Base-by-base conservation (phyloP, 768 basidiomycete species). In the Infundibulicybe gibba region DNA sequence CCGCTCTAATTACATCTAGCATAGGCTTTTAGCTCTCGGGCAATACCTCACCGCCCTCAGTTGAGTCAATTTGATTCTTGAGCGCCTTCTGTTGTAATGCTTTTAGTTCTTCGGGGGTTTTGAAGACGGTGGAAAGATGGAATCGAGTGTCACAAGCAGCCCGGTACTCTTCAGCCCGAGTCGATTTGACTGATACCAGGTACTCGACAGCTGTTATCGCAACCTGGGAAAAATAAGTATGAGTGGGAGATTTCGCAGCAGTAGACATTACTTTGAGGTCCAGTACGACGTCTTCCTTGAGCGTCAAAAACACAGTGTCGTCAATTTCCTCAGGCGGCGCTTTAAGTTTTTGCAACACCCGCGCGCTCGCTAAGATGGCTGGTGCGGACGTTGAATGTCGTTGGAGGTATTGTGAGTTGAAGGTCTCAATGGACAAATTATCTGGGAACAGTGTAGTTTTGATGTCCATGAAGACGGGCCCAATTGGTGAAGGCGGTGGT, bases 361-460 rank as follows among this genome's bases (percentile, higher is more conserved):
- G 74, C 5, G 90, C 90, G 35, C 71, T 72, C 3, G 81, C 85
- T 6, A 95, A 63, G 31, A 87, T 67, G 0, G 81, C 80, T 2
- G 61, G 51, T 0, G 80, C 70, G 9, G 74, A 74, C 0, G 63
- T 54, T 0, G 81, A 66, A 49, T 86, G 76, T 13, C 58, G 69
- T 58, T 94, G 87, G 11, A 92, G 74, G 61, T 85, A 92, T 50
- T 88, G 80, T 14, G 82, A 77, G 57, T 89, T 93, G 68, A 76
- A 87, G 0, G 74, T 75, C 35, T 86, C 81, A n/a, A 81, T 56
- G 0, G 83, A 74, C 2, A 83, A 52, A 20, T 77, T 76, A 1
- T 66, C 68, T 0, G 89, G 81, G 4, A 91, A 62, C 37, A 91
- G 56, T 37, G 70, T 63, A 1, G 70, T 44, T 13, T 87, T 51